Conservation (phyloP, 768 basidiomycete genomes). For the Collybiopsis confluens region DNA sequence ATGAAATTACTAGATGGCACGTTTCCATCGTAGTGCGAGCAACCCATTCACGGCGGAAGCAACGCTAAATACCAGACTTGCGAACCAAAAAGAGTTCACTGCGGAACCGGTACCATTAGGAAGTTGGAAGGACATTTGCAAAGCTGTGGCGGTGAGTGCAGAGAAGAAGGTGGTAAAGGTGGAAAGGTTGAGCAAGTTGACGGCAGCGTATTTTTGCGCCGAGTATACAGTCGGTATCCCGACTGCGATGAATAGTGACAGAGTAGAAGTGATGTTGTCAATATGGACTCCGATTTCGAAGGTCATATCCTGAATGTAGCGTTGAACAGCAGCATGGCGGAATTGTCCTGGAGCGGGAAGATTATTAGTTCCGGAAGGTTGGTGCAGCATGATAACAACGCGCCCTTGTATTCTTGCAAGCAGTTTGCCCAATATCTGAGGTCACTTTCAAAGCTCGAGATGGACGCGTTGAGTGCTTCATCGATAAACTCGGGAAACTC, state of each 20-base stretch:
- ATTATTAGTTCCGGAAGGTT: not conserved
- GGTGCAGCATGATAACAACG: conserved; percentile 8
- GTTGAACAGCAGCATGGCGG: conserved; percentile 64
- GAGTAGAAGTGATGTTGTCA: conserved; percentile 59
- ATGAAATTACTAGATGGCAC: conserved; percentile 71
- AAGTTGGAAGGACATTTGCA: conserved; percentile 61
- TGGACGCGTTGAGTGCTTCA: conserved; percentile 65
- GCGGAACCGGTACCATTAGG: conserved; percentile 34
- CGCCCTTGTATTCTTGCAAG: conserved; percentile 59
- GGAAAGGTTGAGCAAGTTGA: conserved; percentile 67
- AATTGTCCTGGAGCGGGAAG: conserved; percentile 50
- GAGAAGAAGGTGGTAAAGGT: conserved; percentile 57
- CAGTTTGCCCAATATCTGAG: conserved; percentile 80
- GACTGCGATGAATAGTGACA: conserved; percentile 75
- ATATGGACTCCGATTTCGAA: conserved; percentile 71
- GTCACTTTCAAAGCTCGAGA: conserved; percentile 65
- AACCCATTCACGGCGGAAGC: conserved; percentile 74
- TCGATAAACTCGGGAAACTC: conserved; percentile 79
- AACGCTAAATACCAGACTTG: conserved; percentile 72
- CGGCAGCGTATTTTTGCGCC: conserved; percentile 67
- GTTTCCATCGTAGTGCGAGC: conserved; percentile 74
- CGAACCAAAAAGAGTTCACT: conserved; percentile 74
- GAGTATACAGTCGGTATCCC: conserved; percentile 79
- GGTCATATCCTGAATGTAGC: conserved; percentile 69
- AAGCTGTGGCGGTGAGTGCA: conserved; percentile 42